Evolutionary conservation across 2,329 filamentous ascomycete genomes (phyloP), one percentile per base, ranked within the genome.

Genomic region (Curvularia spicifera): DNA sequence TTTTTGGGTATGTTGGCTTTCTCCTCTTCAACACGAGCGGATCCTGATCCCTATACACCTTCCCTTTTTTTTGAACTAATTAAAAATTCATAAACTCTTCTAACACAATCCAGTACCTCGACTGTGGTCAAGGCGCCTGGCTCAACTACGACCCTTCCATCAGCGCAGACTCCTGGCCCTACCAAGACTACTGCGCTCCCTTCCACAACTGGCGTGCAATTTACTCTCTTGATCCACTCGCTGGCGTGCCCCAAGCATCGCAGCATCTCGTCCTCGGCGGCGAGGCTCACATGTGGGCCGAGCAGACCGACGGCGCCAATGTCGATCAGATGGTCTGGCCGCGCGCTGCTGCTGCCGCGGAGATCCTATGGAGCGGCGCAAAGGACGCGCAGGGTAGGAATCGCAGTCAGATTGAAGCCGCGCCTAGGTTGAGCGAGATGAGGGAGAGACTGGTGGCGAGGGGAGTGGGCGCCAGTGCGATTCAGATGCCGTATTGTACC

Each of bases 81-180:
- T 18, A 18, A n/a, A 1, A n/a, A n/a, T 13, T 7, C 9, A 31
- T 12, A 12, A 31, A 12, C 3, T n/a, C 12, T 35, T 20, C 24
- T 29, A 35, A 12, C 42, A 42, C 29, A 43, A 45, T 8, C 51
- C 51, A 90, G 88, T 93, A 93, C 71, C 87, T 95, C 51, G 91
- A 95, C 78, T 96, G 91, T 72, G 91, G 91, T 29, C 84, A 89
- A 63, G 91, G 91, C 40, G 85, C 90, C 68, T 95, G 90, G 89
- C 81, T 94, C 63, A 88, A 91, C 79, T 90, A 90, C 68, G 79
- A 80, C 55, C 86, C 86, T 20, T 77, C 76, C 1, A 77, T 82
- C 15, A 84, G 83, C 63, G 65, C 80, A 18, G 62, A 68, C 1
- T 85, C 79, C 77, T 91, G 84, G 73, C 91, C 91, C 0, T 96